These are phyloP conservation scores for Phlebiopsis flavidoalba DNA, from an alignment of 768 basidiomycete species.

Conservation along the genomic window DNA sequence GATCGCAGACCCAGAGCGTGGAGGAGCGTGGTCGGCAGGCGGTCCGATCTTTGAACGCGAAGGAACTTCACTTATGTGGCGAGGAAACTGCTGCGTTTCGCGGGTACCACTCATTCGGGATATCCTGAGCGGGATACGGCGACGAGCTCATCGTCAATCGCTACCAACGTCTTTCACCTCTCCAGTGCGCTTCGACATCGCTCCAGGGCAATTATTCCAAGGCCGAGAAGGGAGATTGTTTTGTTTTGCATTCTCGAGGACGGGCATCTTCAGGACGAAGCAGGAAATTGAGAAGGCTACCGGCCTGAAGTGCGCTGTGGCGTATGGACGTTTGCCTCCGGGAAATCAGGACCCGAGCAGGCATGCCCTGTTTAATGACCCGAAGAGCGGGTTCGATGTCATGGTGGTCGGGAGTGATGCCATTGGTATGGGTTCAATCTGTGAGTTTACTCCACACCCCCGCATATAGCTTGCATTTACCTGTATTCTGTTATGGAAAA, in stretches of 20 bases:
- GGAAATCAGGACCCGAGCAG: slow-evolving; percentile 89
- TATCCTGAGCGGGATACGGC: slow-evolving; percentile 65
- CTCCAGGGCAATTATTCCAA: slow-evolving; percentile 55
- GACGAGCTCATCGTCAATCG: slow-evolving; percentile 76
- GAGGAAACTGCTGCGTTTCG: slow-evolving; percentile 95
- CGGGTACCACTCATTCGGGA: slow-evolving; percentile 69
- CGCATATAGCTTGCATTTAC: background rate
- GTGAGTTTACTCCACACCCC: slow-evolving; percentile 40
- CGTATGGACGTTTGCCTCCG: slow-evolving; percentile 89
- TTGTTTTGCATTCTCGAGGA: slow-evolving; percentile 83
- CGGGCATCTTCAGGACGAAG: slow-evolving; percentile 74
- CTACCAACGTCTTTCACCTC: slow-evolving; percentile 87
- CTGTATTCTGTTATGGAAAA: slow-evolving; percentile 56
- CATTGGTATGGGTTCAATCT: slow-evolving; percentile 96
- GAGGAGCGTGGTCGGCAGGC: slow-evolving; percentile 80
- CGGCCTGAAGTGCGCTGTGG: slow-evolving; percentile 81
- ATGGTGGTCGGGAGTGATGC: slow-evolving; percentile 94
- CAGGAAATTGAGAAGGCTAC: slow-evolving; percentile 63
- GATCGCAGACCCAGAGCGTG: slow-evolving; percentile 76
- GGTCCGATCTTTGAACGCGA: slow-evolving; percentile 67
- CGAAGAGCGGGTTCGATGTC: slow-evolving; percentile 77
- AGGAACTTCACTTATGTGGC: slow-evolving; percentile 91
- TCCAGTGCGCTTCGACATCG: slow-evolving; percentile 61
- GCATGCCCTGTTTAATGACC: slow-evolving; percentile 89
- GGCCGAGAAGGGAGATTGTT: slow-evolving; percentile 80